Base-by-base conservation (phyloP, 2,329 filamentous ascomycete species). In the Microdochium bolleyi region DNA sequence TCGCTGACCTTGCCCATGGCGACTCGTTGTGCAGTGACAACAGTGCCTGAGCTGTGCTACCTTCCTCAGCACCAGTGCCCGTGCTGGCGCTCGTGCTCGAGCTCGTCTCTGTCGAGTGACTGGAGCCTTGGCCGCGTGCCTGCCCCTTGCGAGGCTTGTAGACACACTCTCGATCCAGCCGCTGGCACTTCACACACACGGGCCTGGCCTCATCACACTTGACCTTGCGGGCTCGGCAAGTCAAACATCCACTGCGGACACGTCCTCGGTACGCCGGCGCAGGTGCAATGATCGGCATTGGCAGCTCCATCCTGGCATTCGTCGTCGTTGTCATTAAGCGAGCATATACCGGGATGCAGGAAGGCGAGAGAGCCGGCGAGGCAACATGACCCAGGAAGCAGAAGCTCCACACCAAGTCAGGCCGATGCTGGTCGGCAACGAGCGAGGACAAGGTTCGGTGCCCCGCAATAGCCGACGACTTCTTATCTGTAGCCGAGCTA, bases 191-290 rank as follows among this genome's bases (percentile, higher is more conserved):
- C 3, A 51, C 49, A 27, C 59, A 59, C 1, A 41, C 32, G 1
- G 58, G 58, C 24, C 51, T 46, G n/a, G 25, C 44, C 44, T 60
- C 59, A 32, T 59, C 34, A 14, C 34, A 38, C 34, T 38, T 38
- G 34, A 38, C 34, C 34, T 38, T 38, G 34, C 34, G 34, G 32
- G 58, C 54, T 44, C 59, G 57, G 49, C 59, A 61, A 8, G 57
- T 59, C 3, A 59, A 55, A 44, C 58, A 61, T 11, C 58, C 59
- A 37, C 53, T 61, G 8, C 58, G 53, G 21, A 60, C 59, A 14
- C 59, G 54, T 34, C 59, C 59, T 13, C 58, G 59, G 10, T 61
- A 61, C n/a, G 24, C 37, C 24, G 50, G 34, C 3, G 13, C 34
- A 8, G 34, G 7, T 4, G 16, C 7, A 4, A 19, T 4, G n/a